Base-by-base conservation (phyloP, 2,329 filamentous ascomycete species). In the Xylariaceae sp. region DNA sequence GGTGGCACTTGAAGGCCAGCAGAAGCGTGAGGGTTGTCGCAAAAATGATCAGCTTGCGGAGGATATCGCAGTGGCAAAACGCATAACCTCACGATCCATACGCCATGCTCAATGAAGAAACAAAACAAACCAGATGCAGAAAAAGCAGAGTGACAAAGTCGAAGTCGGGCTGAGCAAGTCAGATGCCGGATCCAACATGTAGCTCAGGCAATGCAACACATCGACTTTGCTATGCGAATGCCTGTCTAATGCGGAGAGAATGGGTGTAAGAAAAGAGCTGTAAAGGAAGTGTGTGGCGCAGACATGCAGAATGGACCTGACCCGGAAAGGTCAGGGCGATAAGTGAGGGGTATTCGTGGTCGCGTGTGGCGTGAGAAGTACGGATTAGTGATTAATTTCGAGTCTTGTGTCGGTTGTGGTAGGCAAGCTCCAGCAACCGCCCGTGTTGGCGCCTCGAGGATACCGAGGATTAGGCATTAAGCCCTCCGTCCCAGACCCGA, bases 131-230 rank as follows among this genome's bases (percentile, higher is more conserved):
- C n/a, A n/a, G n/a, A 11, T 36, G 36, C 41, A 48, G 50, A 34
- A 50, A 31, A 48, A 18, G 29, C 38, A 38, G 41, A 18, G 18
- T 31, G 14, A 13, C 24, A 31, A 43, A 46, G 44, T 16, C 17
- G 37, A 51, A 48, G 37, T 45, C 34, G 39, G 37, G 42, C 45
- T 43, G 34, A 54, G 48, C 46, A 45, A 38, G 50, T 51, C 37
- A 51, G 52, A 57, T 57, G 45, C 53, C 50, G 43, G 51, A 57
- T 57, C 56, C 54, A 57, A 55, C 48, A 44, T 45, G 50, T 41
- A 52, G 48, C 48, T 46, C 47, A 43, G 46, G 51, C 50, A 48
- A 55, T 57, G 56, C 50, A 52, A 49, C 47, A 47, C 38, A 46
- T 50, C 49, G 48, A 46, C 36, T 9, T 53, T 54, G 48, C 50